Conservation (phyloP, 2,329 filamentous ascomycete genomes). For the Ciborinia camelliae region DNA sequence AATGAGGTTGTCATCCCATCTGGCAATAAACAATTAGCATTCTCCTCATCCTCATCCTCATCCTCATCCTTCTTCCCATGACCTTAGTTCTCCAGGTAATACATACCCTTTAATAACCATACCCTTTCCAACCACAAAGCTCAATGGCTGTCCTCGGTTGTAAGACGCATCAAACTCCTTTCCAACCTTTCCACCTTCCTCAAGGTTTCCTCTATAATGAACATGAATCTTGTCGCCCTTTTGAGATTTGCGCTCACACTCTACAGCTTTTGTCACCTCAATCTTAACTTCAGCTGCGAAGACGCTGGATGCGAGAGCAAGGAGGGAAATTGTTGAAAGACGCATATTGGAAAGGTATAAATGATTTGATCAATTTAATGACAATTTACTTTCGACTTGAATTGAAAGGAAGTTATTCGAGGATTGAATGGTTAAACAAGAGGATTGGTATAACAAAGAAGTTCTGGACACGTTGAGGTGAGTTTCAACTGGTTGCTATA, state of each 20-base stretch:
- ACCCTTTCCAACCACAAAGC: constrained; percentile 74
- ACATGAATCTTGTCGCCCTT: constrained; percentile 78
- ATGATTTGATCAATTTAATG: constrained; percentile 19
- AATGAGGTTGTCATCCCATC: constrained; percentile 85
- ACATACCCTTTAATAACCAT: constrained; percentile 85
- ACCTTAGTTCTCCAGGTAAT: not conserved
- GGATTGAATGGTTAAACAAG: not conserved
- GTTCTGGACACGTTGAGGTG: constrained; percentile 11
- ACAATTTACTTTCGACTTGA: not conserved
- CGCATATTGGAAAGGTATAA: constrained; percentile 29
- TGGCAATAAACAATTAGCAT: constrained; percentile 36
- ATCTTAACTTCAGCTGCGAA: constrained; percentile 59
- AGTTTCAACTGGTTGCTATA: no score
- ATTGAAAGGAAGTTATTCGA: not conserved
- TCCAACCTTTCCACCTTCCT: constrained; percentile 53
- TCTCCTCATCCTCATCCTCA: not conserved
- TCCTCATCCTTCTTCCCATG: not conserved
- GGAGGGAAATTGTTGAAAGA: constrained; percentile 34
- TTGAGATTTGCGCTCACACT: constrained; percentile 74
- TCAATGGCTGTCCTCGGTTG: constrained; percentile 70
- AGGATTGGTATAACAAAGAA: not conserved
- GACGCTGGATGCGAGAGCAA: constrained; percentile 31
- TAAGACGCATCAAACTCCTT: constrained; percentile 83
- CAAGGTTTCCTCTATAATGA: constrained; percentile 83
- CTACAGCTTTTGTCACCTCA: constrained; percentile 68